Base-by-base conservation (phyloP, 2,329 filamentous ascomycete species). In the Byssoonygena ceratinophila region DNA sequence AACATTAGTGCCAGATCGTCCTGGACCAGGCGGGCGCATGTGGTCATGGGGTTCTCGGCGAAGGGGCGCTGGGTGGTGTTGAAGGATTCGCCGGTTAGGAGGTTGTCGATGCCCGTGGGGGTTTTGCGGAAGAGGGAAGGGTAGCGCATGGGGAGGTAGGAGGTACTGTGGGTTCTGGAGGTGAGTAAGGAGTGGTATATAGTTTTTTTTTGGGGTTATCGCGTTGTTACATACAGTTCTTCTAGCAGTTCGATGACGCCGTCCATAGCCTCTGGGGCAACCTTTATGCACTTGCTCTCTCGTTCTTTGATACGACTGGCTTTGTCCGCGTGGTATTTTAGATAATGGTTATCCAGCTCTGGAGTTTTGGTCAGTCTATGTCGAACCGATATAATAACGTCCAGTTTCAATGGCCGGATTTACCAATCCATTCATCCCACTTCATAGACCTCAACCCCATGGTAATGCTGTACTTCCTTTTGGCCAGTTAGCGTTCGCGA, bases 1-100 rank as follows among this genome's bases (percentile, higher is more conserved):
- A 91, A 76, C 87, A 94, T 91, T 52, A 94, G 78, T 0, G 87
- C 87, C 0, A 94, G 70, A 64, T 94, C 87, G 62, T 94, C 88
- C 67, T 92, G 87, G 2, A 87, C 71, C 18, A 91, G 76, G 1
- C 86, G 79, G 0, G 81, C 84, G 49, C 76, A 80, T 61, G 82
- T 85, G 54, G 79, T 76, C 82, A 94, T 91, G 0, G 87, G 86
- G 61, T 92, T 85, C 68, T 91, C 86, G 0, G 71, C 66, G 4
- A 90, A 73, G 0, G 83, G 83, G 0, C 80, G 73, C 54, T 78
- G 72, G 1, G 73, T 66, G 36, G 85, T 81, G 65, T 90, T 78
- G 70, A 92, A 87, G 7, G 68, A 73, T 67, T 94, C 87, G 6
- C 79, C 75, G 0, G 86, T 90, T 63, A 81, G 75, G 14, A 83